Conservation (phyloP, 345 rosid species). For the Dipteronia dyeriana region DNA sequence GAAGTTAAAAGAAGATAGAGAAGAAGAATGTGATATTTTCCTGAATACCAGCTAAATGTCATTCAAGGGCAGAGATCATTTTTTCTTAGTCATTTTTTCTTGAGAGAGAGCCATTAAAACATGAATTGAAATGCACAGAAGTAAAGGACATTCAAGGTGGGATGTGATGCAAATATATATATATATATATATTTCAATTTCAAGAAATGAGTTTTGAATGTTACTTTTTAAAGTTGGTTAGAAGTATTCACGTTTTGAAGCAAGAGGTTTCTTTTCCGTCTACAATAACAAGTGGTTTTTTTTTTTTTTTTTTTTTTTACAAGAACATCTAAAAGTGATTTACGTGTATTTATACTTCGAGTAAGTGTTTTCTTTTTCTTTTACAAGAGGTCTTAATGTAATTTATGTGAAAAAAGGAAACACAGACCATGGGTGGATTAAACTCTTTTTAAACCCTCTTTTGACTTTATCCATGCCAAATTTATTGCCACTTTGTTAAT, state of each 20-base stretch:
- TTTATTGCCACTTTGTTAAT: too few relatives aligned
- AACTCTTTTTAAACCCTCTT: too few relatives aligned
- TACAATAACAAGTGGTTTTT: too few relatives aligned
- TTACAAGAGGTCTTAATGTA: too few relatives aligned
- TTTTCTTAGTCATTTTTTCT: neutral
- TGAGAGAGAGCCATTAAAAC: neutral
- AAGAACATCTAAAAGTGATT: too few relatives aligned
- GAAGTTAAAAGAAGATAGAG: neutral
- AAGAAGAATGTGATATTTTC: neutral
- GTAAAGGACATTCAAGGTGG: neutral
- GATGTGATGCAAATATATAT: neutral
- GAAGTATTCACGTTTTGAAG: too few relatives aligned
- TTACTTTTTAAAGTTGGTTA: neutral
- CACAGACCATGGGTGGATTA: too few relatives aligned
- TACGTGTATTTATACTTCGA: too few relatives aligned
- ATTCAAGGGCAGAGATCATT: neutral
- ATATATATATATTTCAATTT: too few relatives aligned
- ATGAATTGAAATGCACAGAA: neutral
- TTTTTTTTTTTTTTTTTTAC: neutral
- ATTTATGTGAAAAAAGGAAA: too few relatives aligned
- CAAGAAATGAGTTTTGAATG: too few relatives aligned
- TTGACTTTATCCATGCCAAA: neutral
- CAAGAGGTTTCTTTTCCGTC: neutral
- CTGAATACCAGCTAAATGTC: constrained; percentile 6
- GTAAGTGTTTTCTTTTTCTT: too few relatives aligned